phyloP scores from a whole-genome alignment of 345 rosid species.

The Theobroma cacao region DNA sequence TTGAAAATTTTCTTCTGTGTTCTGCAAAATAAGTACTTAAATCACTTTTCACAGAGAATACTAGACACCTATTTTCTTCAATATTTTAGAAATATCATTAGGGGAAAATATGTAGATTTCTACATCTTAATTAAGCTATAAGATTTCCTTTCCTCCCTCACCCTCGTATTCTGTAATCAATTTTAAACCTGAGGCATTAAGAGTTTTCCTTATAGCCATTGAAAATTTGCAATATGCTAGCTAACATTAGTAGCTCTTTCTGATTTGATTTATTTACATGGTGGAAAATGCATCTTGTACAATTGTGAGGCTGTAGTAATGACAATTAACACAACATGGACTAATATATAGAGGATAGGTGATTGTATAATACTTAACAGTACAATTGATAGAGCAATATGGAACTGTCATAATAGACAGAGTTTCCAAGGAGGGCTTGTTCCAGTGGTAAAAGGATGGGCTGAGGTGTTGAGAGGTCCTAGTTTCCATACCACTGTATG shows the following conservation, averaged over 20 bases:
- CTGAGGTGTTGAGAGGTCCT: not conserved
- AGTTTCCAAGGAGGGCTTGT: not conserved
- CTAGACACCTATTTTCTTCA: not conserved
- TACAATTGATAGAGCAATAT: not conserved
- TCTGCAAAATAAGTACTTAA: conserved; percentile 38
- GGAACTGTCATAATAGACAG: not conserved
- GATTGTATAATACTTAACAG: too few species aligned
- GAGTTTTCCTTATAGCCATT: not conserved
- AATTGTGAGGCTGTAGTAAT: not conserved
- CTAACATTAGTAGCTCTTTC: not conserved
- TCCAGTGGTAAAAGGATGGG: not conserved
- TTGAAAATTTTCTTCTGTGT: conserved; percentile 61
- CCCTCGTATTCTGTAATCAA: not conserved
- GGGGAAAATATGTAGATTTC: not conserved
- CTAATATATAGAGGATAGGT: not conserved
- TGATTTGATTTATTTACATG: not conserved
- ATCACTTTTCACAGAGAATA: not conserved
- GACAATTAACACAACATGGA: not conserved
- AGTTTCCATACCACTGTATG: not conserved
- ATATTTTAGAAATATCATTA: not conserved
- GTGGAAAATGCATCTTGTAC: not conserved
- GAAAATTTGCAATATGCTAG: not conserved
- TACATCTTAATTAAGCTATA: not conserved
- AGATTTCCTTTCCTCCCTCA: not conserved
- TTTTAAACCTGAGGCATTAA: not conserved